phyloP scores from a whole-genome alignment of 495 filamentous ascomycete species.

The Penicillium lividum region DNA sequence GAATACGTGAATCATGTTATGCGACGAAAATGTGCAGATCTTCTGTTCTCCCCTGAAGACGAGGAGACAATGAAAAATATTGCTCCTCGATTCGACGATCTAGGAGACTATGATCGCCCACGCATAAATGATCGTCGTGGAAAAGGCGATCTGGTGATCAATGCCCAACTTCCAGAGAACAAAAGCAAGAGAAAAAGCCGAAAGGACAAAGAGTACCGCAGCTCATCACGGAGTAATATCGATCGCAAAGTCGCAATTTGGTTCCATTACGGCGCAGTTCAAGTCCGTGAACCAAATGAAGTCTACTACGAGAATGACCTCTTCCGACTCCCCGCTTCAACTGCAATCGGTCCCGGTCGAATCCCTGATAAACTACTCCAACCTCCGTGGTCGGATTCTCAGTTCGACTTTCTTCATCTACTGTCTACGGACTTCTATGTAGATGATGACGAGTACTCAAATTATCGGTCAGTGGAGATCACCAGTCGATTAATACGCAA shows the following conservation, averaged over 20 bases:
- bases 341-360: slow-evolving; percentile 20
- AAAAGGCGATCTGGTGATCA: slow-evolving; percentile 36
- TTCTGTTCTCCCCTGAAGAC: slow-evolving; percentile 30
- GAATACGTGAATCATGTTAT: slow-evolving; percentile 41
- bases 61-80: slow-evolving; percentile 19
- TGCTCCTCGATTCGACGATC: slow-evolving; percentile 22
- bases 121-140: slow-evolving; percentile 20
- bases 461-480: slow-evolving; percentile 18
- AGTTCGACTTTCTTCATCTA: slow-evolving; percentile 44
- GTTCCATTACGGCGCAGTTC: slow-evolving; percentile 40
- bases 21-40: slow-evolving; percentile 23
- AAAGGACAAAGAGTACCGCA: background rate
- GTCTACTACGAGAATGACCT: slow-evolving; percentile 31
- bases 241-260: slow-evolving; percentile 36
- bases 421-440: slow-evolving; percentile 37
- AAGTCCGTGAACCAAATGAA: slow-evolving; percentile 29
- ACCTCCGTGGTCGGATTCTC: slow-evolving; percentile 43
- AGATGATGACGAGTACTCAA: slow-evolving; percentile 31
- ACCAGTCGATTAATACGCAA: slow-evolving; percentile 34
- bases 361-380: slow-evolving; percentile 46
- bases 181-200: background rate
- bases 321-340: slow-evolving; percentile 35
- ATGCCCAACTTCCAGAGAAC: slow-evolving; percentile 12
- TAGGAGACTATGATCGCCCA: slow-evolving; percentile 21
- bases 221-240: slow-evolving; percentile 4